Evolutionary conservation across 2,329 filamentous ascomycete genomes (phyloP), one percentile per base, ranked within the genome.

Genomic region (Bipolaris gigantea): DNA sequence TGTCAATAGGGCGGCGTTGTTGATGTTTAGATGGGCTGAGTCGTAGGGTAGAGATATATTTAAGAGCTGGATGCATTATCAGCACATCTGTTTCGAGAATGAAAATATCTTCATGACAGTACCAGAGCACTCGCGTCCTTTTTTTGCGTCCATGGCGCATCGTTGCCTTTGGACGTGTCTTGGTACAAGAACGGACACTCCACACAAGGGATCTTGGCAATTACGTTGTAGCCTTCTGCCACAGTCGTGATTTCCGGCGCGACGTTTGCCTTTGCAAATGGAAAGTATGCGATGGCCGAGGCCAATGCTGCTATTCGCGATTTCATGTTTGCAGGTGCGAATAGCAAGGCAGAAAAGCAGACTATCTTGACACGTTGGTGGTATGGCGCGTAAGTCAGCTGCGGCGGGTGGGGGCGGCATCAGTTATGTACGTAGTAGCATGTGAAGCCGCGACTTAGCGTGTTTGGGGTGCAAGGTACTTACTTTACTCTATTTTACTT

Each of bases 171-270:
- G 0, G 66, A 68, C 1, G 64, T 66, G 51, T 71, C 69, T 39
- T 72, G 67, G 38, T 64, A 66, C 21, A 73, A 43, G 36, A 68
- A 72, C 4, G 71, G 70, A 53, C 71, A 73, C 23, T 59, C 67
- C n/a, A 60, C 27, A 41, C 70, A 73, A 9, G 69, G 69, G 6
- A 73, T 50, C 50, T 72, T 73, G 47, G 65, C 69, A 39, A 73
- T 63, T 49, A 70, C 45, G 51, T 65, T 66, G 57, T 67, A 71
- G 42, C 71, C 71, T 33, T 69, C 68, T 4, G 60, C 59, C 7
- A 72, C 45, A 8, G 61, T 63, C 15, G 66, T 73, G 8, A 73
- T 67, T 19, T 70, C 69, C 2, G 67, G 69, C n/a, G 67, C 67
- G 36, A 62, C 47, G 9, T 63, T 57, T 4, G 63, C 67, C 15